Percentiles rank a stretch among this genome's conserved stretches.
Evolutionary conservation across 495 filamentous ascomycete genomes (phyloP).

Genomic region (Corynascus novoguineensis): DNA sequence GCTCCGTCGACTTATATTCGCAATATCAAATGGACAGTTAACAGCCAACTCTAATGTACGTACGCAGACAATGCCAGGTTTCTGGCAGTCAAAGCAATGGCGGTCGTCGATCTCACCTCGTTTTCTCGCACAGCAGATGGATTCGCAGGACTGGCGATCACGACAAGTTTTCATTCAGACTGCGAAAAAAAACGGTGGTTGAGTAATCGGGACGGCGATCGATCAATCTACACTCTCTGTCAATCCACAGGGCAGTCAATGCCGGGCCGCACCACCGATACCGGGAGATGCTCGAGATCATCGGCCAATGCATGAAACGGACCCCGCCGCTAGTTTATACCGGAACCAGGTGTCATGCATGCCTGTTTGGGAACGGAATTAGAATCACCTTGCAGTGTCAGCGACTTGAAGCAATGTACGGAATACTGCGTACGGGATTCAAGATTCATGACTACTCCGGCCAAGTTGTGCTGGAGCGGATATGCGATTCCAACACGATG

Average conservation of each 20-base stretch:
- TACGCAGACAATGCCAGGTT: no score
- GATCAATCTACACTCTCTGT: not conserved
- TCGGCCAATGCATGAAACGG: not conserved
- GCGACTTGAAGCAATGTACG: not conserved
- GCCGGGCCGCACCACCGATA: conserved; percentile 8
- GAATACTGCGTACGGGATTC: not conserved
- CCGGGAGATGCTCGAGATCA: not conserved
- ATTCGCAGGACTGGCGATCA: not conserved
- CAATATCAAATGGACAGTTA: no score
- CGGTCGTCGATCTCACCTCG: not conserved
- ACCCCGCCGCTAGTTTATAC: not conserved
- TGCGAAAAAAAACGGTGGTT: not conserved
- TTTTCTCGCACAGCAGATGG: not conserved
- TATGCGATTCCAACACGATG: no score
- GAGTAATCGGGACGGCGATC: not conserved
- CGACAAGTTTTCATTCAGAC: not conserved
- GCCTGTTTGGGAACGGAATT: not conserved
- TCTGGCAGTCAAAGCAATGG: no score
- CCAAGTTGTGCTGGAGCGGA: no score
- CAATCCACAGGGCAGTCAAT: conserved; percentile 3
- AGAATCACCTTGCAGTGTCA: no score
- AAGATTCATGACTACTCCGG: no score
- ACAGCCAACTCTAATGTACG: no score
- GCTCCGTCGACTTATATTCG: no score
- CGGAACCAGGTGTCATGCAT: not conserved